phyloP scores from a whole-genome alignment of 768 basidiomycete genomes.

The Macrocybe gigantea region DNA sequence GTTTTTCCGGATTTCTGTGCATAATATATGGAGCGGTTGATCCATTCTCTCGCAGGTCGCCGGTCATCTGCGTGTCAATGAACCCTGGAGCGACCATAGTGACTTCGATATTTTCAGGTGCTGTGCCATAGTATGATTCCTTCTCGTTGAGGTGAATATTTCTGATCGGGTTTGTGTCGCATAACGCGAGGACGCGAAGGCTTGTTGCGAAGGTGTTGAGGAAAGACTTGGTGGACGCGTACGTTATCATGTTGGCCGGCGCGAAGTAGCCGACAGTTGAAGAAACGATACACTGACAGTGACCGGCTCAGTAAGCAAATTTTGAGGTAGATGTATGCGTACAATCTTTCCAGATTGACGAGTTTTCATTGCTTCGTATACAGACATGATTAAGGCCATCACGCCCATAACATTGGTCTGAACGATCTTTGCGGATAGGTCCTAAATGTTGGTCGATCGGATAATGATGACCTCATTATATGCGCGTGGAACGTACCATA shows the following conservation, averaged over 20 bases:
- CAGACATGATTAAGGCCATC: slow-evolving; percentile 16
- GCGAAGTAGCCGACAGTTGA: slow-evolving; percentile 19
- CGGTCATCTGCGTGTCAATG: no score
- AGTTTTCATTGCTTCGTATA: slow-evolving; percentile 24
- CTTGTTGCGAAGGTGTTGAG: slow-evolving; percentile 23
- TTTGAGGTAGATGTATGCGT: not conserved
- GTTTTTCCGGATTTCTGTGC: no score
- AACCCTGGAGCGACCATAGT: no score
- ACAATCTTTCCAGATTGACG: slow-evolving; percentile 24
- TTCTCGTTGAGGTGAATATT: not conserved
- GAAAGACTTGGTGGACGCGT: slow-evolving; percentile 24
- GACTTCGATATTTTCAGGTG: no score
- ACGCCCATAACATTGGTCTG: slow-evolving; percentile 22
- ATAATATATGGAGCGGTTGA: no score
- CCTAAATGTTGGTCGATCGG: slow-evolving; percentile 10
- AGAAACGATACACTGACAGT: slow-evolving; percentile 21
- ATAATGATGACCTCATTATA: no score
- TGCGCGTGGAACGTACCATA: no score
- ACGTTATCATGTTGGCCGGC: slow-evolving; percentile 27
- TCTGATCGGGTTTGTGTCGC: slow-evolving; percentile 3
- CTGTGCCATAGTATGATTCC: no score
- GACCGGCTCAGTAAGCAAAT: not conserved
- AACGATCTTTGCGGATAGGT: slow-evolving; percentile 20
- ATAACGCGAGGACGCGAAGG: slow-evolving; percentile 20
- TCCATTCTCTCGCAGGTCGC: no score